Evolutionary conservation across 306 rosid genomes (phyloP).

Genomic region (Acacia crassicarpa): DNA sequence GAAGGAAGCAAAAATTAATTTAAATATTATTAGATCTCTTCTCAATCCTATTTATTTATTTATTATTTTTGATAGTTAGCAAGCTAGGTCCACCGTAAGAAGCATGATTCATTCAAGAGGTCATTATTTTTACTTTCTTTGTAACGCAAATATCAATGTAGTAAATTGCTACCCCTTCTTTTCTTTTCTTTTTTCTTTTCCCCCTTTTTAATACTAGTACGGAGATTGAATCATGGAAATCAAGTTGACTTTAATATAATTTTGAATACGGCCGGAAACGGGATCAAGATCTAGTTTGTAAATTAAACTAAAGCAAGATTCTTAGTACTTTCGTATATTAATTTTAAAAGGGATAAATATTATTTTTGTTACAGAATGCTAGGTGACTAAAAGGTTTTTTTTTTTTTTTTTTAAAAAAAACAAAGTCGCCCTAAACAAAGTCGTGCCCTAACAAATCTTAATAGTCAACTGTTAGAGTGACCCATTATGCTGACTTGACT

Average conservation of each 20-base stretch:
- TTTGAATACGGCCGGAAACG: not conserved
- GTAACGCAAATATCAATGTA: slow-evolving; percentile 35
- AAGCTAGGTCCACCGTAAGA: slow-evolving; percentile 32
- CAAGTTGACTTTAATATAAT: not conserved
- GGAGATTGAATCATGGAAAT: not conserved
- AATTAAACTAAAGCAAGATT: too few species aligned
- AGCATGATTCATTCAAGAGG: not conserved
- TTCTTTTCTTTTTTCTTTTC: not conserved
- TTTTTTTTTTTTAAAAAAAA: too few species aligned
- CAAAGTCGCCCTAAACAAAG: too few species aligned
- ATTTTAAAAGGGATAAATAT: too few species aligned
- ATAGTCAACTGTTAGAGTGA: too few species aligned
- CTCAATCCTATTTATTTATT: slow-evolving; percentile 7
- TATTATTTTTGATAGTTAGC: slow-evolving; percentile 22
- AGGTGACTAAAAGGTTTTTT: fast-evolving
- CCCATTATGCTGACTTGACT: too few species aligned
- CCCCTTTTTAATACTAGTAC: not conserved
- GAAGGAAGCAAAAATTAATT: not conserved
- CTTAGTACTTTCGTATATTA: too few species aligned
- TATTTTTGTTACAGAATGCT: fast-evolving
- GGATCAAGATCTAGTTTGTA: not conserved
- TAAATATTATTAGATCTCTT: not conserved
- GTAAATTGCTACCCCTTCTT: slow-evolving; percentile 12
- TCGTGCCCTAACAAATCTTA: too few species aligned
- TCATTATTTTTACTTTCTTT: slow-evolving; percentile 5